Evolutionary conservation across 2,329 filamentous ascomycete species (phyloP).

Genomic region (Sporothrix pseudoabietina): DNA sequence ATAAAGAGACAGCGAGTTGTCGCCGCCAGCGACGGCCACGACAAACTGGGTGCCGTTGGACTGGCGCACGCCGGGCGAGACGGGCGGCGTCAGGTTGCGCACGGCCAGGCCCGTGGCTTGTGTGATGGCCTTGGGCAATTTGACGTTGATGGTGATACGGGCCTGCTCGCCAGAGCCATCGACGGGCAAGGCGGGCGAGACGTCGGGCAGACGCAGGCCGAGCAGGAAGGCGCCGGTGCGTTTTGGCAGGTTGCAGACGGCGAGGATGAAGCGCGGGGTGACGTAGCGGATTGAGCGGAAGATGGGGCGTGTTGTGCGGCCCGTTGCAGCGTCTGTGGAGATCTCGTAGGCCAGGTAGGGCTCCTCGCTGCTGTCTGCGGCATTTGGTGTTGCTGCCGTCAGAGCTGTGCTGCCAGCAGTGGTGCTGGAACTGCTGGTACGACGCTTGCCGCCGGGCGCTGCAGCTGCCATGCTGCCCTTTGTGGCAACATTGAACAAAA

Average conservation of each 20-base stretch:
- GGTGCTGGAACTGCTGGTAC: not conserved
- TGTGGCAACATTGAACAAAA: conserved; percentile 61
- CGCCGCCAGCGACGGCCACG: conserved; percentile 72
- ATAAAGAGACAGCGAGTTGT: conserved; percentile 75
- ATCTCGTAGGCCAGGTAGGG: conserved; percentile 58
- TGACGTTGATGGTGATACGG: conserved; percentile 54
- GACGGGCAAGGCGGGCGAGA: not conserved
- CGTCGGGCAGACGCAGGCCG: conserved; percentile 52
- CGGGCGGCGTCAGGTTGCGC: conserved; percentile 63
- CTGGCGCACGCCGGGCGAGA: conserved; percentile 44
- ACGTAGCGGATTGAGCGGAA: conserved; percentile 64
- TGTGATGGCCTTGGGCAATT: conserved; percentile 65
- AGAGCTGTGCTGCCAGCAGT: not conserved
- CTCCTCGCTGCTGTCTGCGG: conserved; percentile 47
- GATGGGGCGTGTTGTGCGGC: conserved; percentile 49
- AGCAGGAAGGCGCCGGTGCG: conserved; percentile 60
- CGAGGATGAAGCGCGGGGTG: conserved; percentile 59
- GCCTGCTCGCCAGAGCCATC: conserved; percentile 45
- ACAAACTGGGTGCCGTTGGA: conserved; percentile 74
- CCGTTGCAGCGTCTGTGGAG: conserved; percentile 47
- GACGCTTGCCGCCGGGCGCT: not conserved
- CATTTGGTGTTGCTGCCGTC: not conserved
- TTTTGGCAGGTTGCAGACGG: conserved; percentile 61
- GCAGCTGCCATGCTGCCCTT: conserved; percentile 41
- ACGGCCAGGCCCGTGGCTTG: conserved; percentile 79